Base-by-base conservation (phyloP, 2,329 filamentous ascomycete species). In the Venturia oleaginea region DNA sequence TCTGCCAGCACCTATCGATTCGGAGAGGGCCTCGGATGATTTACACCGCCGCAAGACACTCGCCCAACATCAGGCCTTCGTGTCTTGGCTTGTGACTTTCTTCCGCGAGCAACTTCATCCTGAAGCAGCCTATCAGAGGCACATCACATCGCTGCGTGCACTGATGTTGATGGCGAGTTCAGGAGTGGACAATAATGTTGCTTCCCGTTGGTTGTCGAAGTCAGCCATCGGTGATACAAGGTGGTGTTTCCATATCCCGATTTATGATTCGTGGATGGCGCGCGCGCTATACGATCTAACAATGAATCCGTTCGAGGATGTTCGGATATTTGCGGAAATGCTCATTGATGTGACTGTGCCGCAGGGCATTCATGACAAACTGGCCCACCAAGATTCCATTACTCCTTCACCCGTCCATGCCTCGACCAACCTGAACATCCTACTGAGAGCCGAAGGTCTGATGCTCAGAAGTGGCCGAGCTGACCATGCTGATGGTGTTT, bases 231-330 rank as follows among this genome's bases (percentile, higher is more conserved):
- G 79, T 40, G 76, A 81, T 63, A 68, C 76, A 3, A 75, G 74
- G 40, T 86, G 84, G 83, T 76, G 78, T 4, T 78, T 81, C 65
- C 71, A 76, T 24, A 65, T 83, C 15, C 72, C 76, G 2, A 73
- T 85, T 4, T 75, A 82, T 22, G 75, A 73, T 61, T 13, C 59
- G 1, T 67, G 68, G 3, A 62, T 88, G 77, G 75, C 84, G 13
- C 81, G 88, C 59, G 79, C 86, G 4, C 78, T 97, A 7, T 78
- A 92, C 17, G 91, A 96, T 73, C 83, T 96, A 27, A 76, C 96
- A 8, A 80, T 96, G 71, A 90, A 99, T 70, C 91, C 93, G 0
- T 99, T 96, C 71, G 94, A 97, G 65, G 94, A 99, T 74, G 89
- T 97, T 4, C 83, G 93, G 68, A 85, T 77, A 59, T 76, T 75